phyloP scores from a whole-genome alignment of 2,329 filamentous ascomycete species.

The Penicillium sclerotigenum region DNA sequence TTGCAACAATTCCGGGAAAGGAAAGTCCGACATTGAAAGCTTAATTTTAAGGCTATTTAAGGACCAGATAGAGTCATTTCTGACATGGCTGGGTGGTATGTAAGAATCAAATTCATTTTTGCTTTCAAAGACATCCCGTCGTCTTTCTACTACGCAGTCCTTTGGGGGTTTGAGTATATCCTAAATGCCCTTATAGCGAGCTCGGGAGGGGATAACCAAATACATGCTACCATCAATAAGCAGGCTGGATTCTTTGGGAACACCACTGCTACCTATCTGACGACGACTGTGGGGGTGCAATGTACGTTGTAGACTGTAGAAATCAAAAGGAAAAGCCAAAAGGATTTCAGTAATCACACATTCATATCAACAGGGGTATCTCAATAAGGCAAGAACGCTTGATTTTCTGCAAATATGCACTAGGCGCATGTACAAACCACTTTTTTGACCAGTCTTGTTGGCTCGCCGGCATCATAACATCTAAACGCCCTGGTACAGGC shows the following conservation, averaged over 20 bases:
- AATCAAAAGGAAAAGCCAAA: background rate
- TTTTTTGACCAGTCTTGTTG: background rate
- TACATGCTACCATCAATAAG: background rate
- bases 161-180: conserved; percentile 1
- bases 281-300: background rate
- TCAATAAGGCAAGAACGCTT: background rate
- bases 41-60: conserved; percentile 3
- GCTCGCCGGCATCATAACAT: background rate
- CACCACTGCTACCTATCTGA: background rate
- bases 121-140: background rate
- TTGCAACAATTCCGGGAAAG: background rate
- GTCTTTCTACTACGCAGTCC: conserved; percentile 8
- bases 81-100: background rate
- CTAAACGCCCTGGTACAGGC: conserved; percentile 3
- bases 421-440: background rate
- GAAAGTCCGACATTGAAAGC: background rate
- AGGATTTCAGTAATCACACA: background rate
- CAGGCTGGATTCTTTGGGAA: background rate
- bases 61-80: background rate
- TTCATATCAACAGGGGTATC: conserved; percentile 2
- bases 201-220: background rate
- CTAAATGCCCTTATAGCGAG: background rate
- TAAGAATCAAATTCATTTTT: accelerated
- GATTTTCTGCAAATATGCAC: background rate
- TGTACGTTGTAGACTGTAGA: background rate